Conservation (phyloP, 2,329 filamentous ascomycete species). For the Phialophora tarda region DNA sequence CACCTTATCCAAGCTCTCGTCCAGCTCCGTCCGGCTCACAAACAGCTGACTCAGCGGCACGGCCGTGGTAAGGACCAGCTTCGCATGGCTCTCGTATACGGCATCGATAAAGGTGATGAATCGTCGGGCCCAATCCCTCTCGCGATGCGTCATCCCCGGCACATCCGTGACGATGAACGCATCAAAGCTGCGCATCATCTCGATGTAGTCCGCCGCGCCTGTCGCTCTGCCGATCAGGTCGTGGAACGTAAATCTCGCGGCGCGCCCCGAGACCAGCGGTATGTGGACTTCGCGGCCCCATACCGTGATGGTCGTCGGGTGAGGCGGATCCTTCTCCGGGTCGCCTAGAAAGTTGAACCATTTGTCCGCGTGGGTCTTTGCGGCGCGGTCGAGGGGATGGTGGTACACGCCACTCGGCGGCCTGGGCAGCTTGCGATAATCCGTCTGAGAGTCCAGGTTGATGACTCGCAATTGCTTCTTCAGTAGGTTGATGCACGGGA, state of each 20-base stretch:
- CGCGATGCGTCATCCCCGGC: constrained; percentile 85
- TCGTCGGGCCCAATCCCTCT: constrained; percentile 83
- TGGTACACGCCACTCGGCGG: constrained; percentile 95
- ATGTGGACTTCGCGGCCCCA: constrained; percentile 93
- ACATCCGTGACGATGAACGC: constrained; percentile 91
- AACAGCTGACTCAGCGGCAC: constrained; percentile 87
- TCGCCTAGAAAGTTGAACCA: constrained; percentile 97
- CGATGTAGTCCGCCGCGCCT: constrained; percentile 92
- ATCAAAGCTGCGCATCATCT: constrained; percentile 86
- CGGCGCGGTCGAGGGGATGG: constrained; percentile 78
- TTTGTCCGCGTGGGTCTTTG: constrained; percentile 80
- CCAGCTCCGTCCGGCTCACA: constrained; percentile 72
- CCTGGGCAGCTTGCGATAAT: constrained; percentile 95
- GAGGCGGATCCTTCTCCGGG: constrained; percentile 73
- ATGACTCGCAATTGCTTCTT: constrained; percentile 84
- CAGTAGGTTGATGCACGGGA: constrained; percentile 92
- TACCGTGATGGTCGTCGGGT: constrained; percentile 77
- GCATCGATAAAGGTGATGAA: constrained; percentile 99
- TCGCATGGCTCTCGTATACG: constrained; percentile 90
- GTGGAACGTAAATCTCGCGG: constrained; percentile 89
- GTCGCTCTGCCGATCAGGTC: constrained; percentile 88
- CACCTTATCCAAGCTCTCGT: constrained; percentile 59
- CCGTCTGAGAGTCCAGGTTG: constrained; percentile 91
- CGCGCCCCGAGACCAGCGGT: constrained; percentile 82
- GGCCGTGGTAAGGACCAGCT: constrained; percentile 88